Conservation (phyloP, 2,329 filamentous ascomycete species). For the Trichoderma semiorbis region DNA sequence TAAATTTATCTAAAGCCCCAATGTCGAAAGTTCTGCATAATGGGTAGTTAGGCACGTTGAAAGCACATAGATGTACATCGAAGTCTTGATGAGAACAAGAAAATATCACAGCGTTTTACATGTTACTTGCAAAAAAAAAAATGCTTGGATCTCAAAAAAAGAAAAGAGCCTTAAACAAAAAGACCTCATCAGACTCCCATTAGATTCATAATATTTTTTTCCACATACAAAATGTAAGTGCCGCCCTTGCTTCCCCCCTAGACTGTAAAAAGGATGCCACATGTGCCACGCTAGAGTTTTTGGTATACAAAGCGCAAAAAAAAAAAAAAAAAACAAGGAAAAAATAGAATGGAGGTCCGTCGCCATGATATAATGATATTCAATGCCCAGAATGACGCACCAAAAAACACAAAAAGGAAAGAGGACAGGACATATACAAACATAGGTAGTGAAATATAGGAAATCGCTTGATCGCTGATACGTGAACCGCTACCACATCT, state of each 20-base stretch:
- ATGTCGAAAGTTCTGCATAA: background rate
- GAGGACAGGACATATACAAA: background rate
- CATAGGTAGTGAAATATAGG: background rate
- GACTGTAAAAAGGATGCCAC: background rate
- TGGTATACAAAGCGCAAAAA: background rate
- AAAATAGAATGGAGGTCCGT: background rate
- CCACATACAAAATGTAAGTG: background rate
- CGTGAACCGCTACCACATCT: background rate
- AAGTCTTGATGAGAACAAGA: background rate
- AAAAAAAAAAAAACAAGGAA: background rate
- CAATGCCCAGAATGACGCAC: background rate
- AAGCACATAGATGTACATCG: background rate
- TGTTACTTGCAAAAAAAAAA: background rate
- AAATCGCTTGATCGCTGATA: conserved; percentile 7
- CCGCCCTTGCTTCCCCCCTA: background rate
- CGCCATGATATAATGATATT: conserved; percentile 2
- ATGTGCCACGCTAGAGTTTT: conserved; percentile 1
- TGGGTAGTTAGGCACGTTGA: background rate
- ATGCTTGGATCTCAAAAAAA: background rate
- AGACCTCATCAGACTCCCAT: background rate
- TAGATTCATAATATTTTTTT: background rate
- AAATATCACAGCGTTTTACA: background rate
- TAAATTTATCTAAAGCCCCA: background rate
- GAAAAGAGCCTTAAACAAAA: background rate
- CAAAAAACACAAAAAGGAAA: background rate